Base-by-base conservation (phyloP, 257 asterid species). In the Plectranthus barbatus region DNA sequence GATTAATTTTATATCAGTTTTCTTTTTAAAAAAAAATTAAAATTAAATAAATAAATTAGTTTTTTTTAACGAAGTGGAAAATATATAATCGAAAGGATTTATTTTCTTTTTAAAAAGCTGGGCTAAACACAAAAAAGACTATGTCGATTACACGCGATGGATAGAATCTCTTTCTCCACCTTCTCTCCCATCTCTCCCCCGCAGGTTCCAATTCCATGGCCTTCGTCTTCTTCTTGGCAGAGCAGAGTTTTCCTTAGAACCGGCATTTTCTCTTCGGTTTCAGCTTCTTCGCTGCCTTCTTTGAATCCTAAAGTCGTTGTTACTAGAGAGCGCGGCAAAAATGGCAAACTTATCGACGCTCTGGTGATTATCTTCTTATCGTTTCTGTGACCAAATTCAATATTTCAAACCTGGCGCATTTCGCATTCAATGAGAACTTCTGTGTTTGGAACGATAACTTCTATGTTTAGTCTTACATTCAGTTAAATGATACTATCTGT, bases 271-370 rank as follows among this genome's bases (percentile, higher is more conserved):
- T 44, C 61, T 52, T 48, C 79, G 15, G 33, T 68, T 47, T 67
- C 77, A 10, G 54, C 87, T 34, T 41, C 74, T 12, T 14, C 63
- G 19, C 18, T 4, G 13, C 10, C 8, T 39, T 37, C 65, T 46
- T 70, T 56, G 7, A 39, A 37, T 58, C 63, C 39, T 42, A 73
- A 71, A 72, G 96, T 88, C 33, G 96, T 85, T 42, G 94, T 88
- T 44, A 88, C 94, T 37, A 77, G 96, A 77, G 96, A 88, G 60
- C 88, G 87, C 48, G 94, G 96, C 72, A 88, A 88, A 70, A 88
- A 88, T 74, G 65, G 61, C 45, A 80, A 78, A 82, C 94, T 85
- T 70, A 77, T 85, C 66, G 60, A 63, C 56, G 83, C 92, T 62
- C 76, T 88, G 87, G 96, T 88, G 80, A 68, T 60, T 41, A 4